A percentile compares a stretch with the other conserved stretches of the same genome.
Conservation (phyloP, 2,329 filamentous ascomycete genomes). For the Dactylellina cionopaga region DNA sequence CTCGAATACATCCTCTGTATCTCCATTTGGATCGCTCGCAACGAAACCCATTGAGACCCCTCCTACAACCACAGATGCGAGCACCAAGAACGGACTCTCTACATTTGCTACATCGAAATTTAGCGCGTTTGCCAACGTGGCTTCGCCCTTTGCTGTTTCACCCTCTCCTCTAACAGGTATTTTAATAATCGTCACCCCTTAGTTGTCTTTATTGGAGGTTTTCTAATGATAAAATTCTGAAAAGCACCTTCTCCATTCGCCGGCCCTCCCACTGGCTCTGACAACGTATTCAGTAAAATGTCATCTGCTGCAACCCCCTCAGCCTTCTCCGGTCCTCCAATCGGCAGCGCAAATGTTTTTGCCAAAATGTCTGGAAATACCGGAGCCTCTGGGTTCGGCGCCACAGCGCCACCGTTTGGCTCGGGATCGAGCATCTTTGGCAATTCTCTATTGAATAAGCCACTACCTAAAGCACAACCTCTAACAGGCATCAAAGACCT, state of each 20-base stretch:
- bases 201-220: too few species aligned
- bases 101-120: slow-evolving; percentile 35
- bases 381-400: slow-evolving; percentile 20
- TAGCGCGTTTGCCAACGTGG: slow-evolving; percentile 28
- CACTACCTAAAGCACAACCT: slow-evolving; percentile 40
- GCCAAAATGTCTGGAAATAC: slow-evolving; percentile 41
- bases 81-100: neutral
- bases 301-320: slow-evolving; percentile 25
- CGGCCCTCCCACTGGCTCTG: slow-evolving; percentile 34
- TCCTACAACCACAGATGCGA: neutral
- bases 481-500: slow-evolving; percentile 29
- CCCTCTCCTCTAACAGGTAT: slow-evolving; percentile 36
- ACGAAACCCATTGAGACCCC: neutral
- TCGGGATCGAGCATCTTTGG: slow-evolving; percentile 42
- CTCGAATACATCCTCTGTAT: slow-evolving; percentile 39
- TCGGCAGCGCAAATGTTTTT: slow-evolving; percentile 37
- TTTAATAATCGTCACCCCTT: too few species aligned
- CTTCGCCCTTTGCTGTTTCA: slow-evolving; percentile 39
- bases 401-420: slow-evolving; percentile 21
- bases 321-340: slow-evolving; percentile 16
- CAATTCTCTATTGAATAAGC: slow-evolving; percentile 10
- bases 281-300: slow-evolving; percentile 44
- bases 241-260: slow-evolving; percentile 41
- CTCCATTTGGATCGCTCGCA: slow-evolving; percentile 34
- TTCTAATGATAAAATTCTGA: too few species aligned